Base-by-base conservation (phyloP, 139 green algal genomes). In the Chlorella sp. region DNA sequence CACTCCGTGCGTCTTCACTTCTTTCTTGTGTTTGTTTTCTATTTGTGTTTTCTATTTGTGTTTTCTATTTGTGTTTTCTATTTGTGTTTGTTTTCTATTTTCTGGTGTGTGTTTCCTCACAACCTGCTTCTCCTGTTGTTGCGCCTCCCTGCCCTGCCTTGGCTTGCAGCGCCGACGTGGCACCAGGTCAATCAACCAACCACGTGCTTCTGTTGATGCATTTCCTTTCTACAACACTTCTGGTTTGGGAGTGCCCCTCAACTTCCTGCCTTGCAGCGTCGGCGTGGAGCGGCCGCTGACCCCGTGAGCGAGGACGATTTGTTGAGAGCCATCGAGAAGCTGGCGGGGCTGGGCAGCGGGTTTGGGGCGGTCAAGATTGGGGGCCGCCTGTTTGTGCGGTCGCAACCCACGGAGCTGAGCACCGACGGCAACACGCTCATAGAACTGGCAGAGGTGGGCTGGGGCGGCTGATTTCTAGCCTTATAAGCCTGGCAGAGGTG, bases 371-470 rank as follows among this genome's bases (percentile, higher is more conserved):
- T 98, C 21, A 93, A 84, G 7, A 92, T 98, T 24, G 96, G 95
- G 34, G 57, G 22, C 30, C n/a, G n/a, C n/a, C 88, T 69, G 28
- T 92, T 94, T 85, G 96, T 98, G 87, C 92, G 95, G 15, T 96
- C 93, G 21, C 94, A 98, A 77, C 97, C 97, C 30, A 93, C 92
- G 0, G 96, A 98, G 91, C 95, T 99, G 21, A 96, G 95, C 91
- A 95, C 93, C n/a, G 97, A 99, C 93, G 94, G 94, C 64, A 98
- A 96, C 89, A 71, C 85, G 21, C 91, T 97, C 5, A 91, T 99
- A 69, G 92, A 96, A 76, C 57, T 97, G 73, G 96, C 96, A 19
- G 88, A 97, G 91, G 94, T 89, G 57, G 71, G 84, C 21, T 61
- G n/a, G n/a, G n/a, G n/a, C n/a, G n/a, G n/a, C n/a, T n/a, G n/a